Evolutionary conservation across 1,284 basidiomycete species (phyloP).

Genomic region (Boletellus deceptivus): DNA sequence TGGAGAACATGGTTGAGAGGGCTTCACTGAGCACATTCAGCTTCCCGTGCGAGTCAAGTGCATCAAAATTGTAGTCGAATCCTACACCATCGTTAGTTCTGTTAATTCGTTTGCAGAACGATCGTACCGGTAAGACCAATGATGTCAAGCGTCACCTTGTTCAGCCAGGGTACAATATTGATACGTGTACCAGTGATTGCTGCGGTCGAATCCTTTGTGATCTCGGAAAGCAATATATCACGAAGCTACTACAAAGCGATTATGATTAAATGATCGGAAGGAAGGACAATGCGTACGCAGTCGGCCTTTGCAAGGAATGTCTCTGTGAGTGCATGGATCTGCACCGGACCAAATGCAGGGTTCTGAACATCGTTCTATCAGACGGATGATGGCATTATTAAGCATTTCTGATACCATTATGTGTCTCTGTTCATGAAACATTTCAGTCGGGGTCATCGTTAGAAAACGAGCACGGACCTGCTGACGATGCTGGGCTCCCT

Average conservation of each 20-base stretch:
- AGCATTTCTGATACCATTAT: slow-evolving; percentile 21
- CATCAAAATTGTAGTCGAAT: background rate
- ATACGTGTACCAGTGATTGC: slow-evolving; percentile 21
- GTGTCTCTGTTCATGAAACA: slow-evolving; percentile 16
- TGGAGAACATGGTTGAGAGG: slow-evolving; percentile 41
- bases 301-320: slow-evolving; percentile 55
- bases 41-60: slow-evolving; percentile 24
- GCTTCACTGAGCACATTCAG: slow-evolving; percentile 49
- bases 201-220: slow-evolving; percentile 22
- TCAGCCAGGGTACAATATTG: slow-evolving; percentile 58
- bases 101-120: background rate
- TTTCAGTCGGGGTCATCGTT: background rate
- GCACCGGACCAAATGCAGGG: slow-evolving; percentile 55
- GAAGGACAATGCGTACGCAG: slow-evolving; percentile 35
- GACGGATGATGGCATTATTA: too few relatives aligned
- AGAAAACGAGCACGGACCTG: slow-evolving; percentile 16
- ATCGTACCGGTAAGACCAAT: slow-evolving; percentile 66
- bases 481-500: slow-evolving; percentile 29
- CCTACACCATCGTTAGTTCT: background rate
- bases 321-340: slow-evolving; percentile 53
- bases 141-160: slow-evolving; percentile 60
- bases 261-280: background rate
- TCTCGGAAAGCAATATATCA: slow-evolving; percentile 41
- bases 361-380: slow-evolving; percentile 38
- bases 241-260: slow-evolving; percentile 39